Base-by-base conservation (phyloP, 2,329 filamentous ascomycete genomes). In the Plenodomus tracheiphilus region DNA sequence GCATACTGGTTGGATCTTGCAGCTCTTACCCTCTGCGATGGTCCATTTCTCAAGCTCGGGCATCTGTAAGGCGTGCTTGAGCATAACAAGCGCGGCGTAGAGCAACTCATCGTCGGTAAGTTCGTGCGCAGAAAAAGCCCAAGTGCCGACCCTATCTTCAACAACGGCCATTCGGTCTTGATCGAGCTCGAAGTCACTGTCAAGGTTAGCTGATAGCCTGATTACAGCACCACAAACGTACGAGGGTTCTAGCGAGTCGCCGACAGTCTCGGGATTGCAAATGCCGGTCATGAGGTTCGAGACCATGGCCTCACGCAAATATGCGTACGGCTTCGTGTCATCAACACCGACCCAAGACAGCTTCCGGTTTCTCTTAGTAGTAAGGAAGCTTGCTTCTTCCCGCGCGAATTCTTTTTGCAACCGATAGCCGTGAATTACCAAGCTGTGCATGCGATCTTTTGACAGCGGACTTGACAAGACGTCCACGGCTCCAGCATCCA, bases 231-330 rank as follows among this genome's bases (percentile, higher is more conserved):
- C 17, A 9, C 22, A n/a, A 17, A 53, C 77, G 79, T 61, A 87
- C 83, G 66, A 81, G 77, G 72, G 80, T 73, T 76, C 87, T 74
- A 75, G 81, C 72, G 75, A 86, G 75, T 75, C 90, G 75, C 77
- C 79, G 43, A 73, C 78, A 65, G 75, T 85, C 75, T 79, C 85
- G 67, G 75, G 83, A 55, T 87, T 88, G 72, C 92, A 96, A 46
- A 96, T 96, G 32, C 89, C 85, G 64, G 86, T 87, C 89, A 96
- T 94, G 48, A 97, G 80, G 47, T 86, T 86, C 1, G 91, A 94
- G 4, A 97, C 92, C 91, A 97, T 96, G 41, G 89, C 89, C 75
- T 97, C 92, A 51, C 92, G 82, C 46, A 97, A 76, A 73, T 96
- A 96, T 15, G 90, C 86, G 74, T 91, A 96, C 1, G 91, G 91